Conservation (phyloP, 805 yeast genomes). For the Lipomyces oligophaga region DNA sequence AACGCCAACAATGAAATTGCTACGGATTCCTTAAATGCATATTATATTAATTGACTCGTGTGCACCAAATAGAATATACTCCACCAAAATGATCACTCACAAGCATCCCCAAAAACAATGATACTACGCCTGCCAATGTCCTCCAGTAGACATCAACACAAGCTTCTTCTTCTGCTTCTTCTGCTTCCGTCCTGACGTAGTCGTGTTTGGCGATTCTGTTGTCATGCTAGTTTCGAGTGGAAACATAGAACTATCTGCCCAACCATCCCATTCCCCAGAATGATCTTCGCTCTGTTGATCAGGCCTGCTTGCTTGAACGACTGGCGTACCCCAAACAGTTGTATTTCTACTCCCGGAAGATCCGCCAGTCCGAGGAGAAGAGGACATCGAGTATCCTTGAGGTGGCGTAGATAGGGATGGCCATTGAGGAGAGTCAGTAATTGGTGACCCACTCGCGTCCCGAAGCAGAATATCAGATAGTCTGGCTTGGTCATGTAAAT, state of each 20-base stretch:
- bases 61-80: too few species aligned
- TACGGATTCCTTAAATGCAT: too few species aligned
- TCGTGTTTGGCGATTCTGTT: conserved; percentile 1
- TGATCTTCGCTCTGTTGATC: conserved; percentile 35
- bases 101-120: too few species aligned
- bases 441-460: conserved; percentile 4
- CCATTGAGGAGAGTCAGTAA: conserved; percentile 31
- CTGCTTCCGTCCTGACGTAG: conserved; percentile 38
- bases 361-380: conserved; percentile 23
- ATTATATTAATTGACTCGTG: too few species aligned
- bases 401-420: conserved; percentile 27
- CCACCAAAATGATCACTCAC: too few species aligned
- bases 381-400: conserved; percentile 9
- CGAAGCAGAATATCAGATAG: too few species aligned
- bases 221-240: conserved; percentile 1
- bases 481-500: too few species aligned
- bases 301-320: conserved; percentile 30
- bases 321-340: conserved; percentile 76
- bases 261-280: conserved; percentile 43
- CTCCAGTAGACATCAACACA: conserved; percentile 26
- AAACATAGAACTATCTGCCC: conserved; percentile 6
- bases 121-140: conserved; percentile 9
- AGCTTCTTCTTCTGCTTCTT: conserved; percentile 38
- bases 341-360: conserved; percentile 38
- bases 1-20: too few species aligned